These are phyloP conservation scores for Colletotrichum musicola DNA, from an alignment of 2,329 filamentous ascomycete species.

Conservation along the genomic window DNA sequence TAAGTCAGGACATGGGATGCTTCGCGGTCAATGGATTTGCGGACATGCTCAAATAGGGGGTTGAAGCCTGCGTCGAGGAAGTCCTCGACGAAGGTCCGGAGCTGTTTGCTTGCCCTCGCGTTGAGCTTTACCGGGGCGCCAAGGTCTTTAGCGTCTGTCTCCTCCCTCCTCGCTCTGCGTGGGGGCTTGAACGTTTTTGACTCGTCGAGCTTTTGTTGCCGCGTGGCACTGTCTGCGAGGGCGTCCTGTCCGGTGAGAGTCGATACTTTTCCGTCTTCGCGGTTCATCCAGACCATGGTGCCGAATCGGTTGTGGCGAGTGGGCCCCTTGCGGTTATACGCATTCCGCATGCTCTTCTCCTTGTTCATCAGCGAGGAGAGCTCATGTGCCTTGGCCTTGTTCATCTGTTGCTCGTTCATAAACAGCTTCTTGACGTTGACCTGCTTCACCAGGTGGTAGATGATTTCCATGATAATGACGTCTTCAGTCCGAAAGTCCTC, in stretches of 20 bases:
- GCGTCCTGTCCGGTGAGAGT: slow-evolving; percentile 91
- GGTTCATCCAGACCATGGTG: slow-evolving; percentile 96
- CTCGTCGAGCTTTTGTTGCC: slow-evolving; percentile 89
- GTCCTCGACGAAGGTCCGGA: slow-evolving; percentile 88
- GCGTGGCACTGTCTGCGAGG: slow-evolving; percentile 77
- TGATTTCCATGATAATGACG: slow-evolving; percentile 87
- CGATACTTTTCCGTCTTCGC: slow-evolving; percentile 85
- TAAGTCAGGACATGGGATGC: slow-evolving; percentile 82
- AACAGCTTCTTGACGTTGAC: slow-evolving; percentile 88
- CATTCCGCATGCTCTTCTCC: slow-evolving; percentile 85
- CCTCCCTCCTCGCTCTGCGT: slow-evolving; percentile 70
- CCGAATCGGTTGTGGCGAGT: slow-evolving; percentile 95
- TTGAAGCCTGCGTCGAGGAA: slow-evolving; percentile 98
- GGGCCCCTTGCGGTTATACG: slow-evolving; percentile 81
- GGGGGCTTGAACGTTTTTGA: slow-evolving; percentile 93
- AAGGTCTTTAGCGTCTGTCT: slow-evolving; percentile 79
- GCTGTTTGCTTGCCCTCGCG: slow-evolving; percentile 77
- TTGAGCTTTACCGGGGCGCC: slow-evolving; percentile 80
- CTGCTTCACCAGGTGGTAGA: slow-evolving; percentile 94
- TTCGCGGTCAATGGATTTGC: slow-evolving; percentile 91
- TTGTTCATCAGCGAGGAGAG: slow-evolving; percentile 81
- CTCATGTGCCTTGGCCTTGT: slow-evolving; percentile 77
- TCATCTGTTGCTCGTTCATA: slow-evolving; percentile 80
- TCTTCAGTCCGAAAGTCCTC: slow-evolving; percentile 94
- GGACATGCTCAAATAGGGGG: slow-evolving; percentile 85